Base-by-base conservation (phyloP, 805 yeast species). In the Pichia paraexigua region DNA sequence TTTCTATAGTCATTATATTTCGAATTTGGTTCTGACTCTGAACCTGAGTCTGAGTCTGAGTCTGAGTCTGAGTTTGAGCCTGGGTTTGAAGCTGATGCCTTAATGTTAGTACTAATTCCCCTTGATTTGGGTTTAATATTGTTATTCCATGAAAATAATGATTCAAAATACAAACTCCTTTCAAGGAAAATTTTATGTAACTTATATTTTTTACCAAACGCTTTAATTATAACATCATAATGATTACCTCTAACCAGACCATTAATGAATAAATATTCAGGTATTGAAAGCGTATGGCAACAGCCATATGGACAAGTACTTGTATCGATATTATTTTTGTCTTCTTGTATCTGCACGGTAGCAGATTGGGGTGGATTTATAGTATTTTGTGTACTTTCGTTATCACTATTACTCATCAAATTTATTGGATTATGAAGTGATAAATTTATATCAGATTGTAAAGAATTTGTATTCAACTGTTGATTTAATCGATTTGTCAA, bases 201-300 rank as follows among this genome's bases (percentile, higher is more conserved):
- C n/a, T 59, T 60, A 58, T 77, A 79, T 17, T 63, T 63, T 24
- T 65, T 63, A 3, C 69, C 73, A 58, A 79, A 79, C 1, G 80
- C 82, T 51, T 53, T 60, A 11, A 79, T 62, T 0, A 75, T 67
- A 37, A 78, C 74, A 60, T 78, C 82, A 1, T 76, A 71, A 51
- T 76, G 75, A 2, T 67, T 69, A 0, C 80, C 80, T 41, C 72
- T 70, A 8, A 72, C 50, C 54, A 72, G 70, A 1, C 78, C 80
- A 40, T 68, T 60, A 2, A 43, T 17, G 11, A 50, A 48, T 13
- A 50, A 28, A 39, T 51, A 45, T 32, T 51, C 50, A 9, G 51
- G 45, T 5, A 47, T 47, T 13, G 27, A 32, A n/a, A 47, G 47
- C 2, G 49, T 48, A 18, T 37, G n/a, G 28, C 54, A 51, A 37